Evolutionary conservation across 2,329 filamentous ascomycete genomes (phyloP), one percentile per base, ranked within the genome.

Genomic region (Gaeumannomyces tritici): DNA sequence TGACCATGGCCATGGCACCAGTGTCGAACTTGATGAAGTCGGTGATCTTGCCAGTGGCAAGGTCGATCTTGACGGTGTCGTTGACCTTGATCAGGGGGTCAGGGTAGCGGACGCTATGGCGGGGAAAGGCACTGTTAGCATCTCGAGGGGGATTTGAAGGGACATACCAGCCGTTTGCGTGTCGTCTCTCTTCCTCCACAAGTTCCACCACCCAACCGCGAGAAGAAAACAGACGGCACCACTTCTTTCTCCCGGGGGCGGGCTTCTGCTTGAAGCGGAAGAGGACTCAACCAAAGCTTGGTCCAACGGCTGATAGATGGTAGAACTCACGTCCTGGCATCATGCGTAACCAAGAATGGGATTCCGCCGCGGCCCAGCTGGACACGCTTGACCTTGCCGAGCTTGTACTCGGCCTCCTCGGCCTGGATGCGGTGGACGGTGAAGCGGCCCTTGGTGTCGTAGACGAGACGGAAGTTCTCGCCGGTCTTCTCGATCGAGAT

Each of bases 321-420:
- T 87, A 89, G 86, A 89, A 98, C 93, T 96, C 86, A 99, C 93
- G 95, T 99, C 92, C 95, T 90, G 84, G 95, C 95, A 95, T 99
- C 95, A 91, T 99, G 95, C 93, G 95, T 99, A 91, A 99, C 95
- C 92, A 98, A 97, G 93, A 96, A 99, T 96, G 95, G 95, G 89
- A 99, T 96, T 85, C 93, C 95, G 83, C 95, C 96, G 83, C 92
- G 93, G 86, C 95, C 95, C 75, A 99, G 88, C 86, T 99, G 95
- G 68, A 99, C 95, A 76, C 93, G 90, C 91, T 97, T 97, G 85
- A 99, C 95, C 88, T 98, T 99, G 86, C 93, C 93, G 74, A 99
- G 87, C 90, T 99, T 99, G 91, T 97, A 99, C 85, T 95, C 89
- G 73, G 93, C 93, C 90, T 99, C 95, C 86, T 98, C 95, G 72